Evolutionary conservation across 495 filamentous ascomycete species (phyloP).

Genomic region (Pseudotulostoma volvatum): DNA sequence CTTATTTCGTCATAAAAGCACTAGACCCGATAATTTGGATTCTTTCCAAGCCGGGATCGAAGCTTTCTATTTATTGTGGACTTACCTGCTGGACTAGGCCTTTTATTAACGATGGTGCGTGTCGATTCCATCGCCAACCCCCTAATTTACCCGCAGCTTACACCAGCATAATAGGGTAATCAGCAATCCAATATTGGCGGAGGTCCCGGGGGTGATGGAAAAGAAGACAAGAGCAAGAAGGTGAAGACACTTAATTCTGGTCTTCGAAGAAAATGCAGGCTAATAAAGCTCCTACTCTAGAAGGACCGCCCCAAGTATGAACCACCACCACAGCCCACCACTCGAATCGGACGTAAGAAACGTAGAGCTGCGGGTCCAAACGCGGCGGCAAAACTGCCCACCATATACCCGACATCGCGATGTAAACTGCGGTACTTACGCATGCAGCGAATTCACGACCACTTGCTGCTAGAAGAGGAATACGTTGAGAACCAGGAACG

Average conservation of each 20-base stretch:
- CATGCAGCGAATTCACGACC: conserved; percentile 97
- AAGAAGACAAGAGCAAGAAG: conserved; percentile 90
- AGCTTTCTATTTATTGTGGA: too few species aligned
- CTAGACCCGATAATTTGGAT: too few species aligned
- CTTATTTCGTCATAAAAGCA: too few species aligned
- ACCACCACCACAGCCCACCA: conserved; percentile 89
- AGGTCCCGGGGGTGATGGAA: conserved; percentile 52
- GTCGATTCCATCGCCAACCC: too few species aligned
- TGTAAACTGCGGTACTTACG: conserved; percentile 94
- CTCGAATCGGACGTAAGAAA: conserved; percentile 96
- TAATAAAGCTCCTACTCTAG: conserved; percentile 28
- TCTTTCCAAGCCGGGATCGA: too few species aligned
- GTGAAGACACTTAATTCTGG: too few species aligned
- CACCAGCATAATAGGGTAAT: conserved; percentile 46
- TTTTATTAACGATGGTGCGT: too few species aligned
- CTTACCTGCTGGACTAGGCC: too few species aligned
- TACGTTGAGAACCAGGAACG: conserved; percentile 98
- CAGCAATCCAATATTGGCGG: conserved; percentile 77
- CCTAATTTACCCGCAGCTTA: too few species aligned
- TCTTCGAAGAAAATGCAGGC: too few species aligned
- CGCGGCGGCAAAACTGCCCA: conserved; percentile 84
- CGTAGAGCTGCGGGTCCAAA: conserved; percentile 82
- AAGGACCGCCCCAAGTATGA: conserved; percentile 99
- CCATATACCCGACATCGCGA: conserved; percentile 84
- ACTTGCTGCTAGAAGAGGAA: conserved; percentile 91